Evolutionary conservation across 129 eudicot species (phyloP).

Genomic region (Arctium minus): DNA sequence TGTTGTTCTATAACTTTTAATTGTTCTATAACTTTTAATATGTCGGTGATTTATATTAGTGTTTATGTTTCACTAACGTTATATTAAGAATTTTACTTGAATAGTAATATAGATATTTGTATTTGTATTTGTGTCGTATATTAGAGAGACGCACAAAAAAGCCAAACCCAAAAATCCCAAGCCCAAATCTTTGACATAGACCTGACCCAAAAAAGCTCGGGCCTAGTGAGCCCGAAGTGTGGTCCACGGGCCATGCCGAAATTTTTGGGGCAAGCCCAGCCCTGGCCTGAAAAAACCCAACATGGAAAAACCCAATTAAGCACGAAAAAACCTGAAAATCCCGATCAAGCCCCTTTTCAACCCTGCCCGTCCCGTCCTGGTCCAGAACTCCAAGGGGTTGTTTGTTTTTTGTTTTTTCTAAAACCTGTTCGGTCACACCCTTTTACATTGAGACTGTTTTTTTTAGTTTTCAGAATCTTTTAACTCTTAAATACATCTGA

Average conservation of each 20-base stretch:
- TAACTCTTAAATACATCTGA: too few relatives aligned
- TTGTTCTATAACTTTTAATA: background rate
- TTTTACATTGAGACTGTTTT: too few relatives aligned
- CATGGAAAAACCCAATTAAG: background rate
- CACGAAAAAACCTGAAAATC: background rate
- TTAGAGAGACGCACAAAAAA: background rate
- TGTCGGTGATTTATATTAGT: background rate
- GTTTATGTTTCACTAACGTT: background rate
- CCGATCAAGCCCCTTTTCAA: background rate
- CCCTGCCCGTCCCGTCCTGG: background rate
- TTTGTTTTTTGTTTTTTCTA: too few relatives aligned
- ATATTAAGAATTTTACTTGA: background rate
- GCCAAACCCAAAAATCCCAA: background rate
- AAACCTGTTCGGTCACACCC: too few relatives aligned
- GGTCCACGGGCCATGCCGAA: background rate
- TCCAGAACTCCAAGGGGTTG: too few relatives aligned
- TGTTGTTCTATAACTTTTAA: background rate
- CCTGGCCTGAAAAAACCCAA: background rate
- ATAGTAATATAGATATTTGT: background rate
- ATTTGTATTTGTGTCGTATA: background rate
- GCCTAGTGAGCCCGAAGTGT: background rate
- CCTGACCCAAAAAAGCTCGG: background rate
- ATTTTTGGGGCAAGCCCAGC: background rate
- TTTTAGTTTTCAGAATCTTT: too few relatives aligned
- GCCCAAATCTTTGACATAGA: background rate